Evolutionary conservation across 306 rosid genomes (phyloP), one percentile per base, ranked within the genome.

Genomic region (Cucurbita argyrosperma): DNA sequence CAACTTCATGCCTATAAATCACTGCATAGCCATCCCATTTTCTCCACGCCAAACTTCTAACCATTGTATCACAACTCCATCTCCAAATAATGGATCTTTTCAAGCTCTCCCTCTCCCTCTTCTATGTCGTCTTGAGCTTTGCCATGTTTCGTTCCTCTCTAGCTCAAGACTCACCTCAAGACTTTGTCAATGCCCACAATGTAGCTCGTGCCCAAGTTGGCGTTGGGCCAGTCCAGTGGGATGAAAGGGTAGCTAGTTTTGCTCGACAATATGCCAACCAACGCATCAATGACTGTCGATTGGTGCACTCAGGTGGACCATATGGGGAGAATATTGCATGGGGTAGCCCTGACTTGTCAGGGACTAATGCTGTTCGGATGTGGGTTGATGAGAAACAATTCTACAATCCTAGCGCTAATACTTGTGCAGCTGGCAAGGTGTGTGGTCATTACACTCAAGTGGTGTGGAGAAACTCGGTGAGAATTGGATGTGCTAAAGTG

Each of bases 241-340:
- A 78, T 1, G n/a, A 61, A 37, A 78, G 0, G 0, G 66, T 85
- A 10, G 86, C 84, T 4, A 12, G 63, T 1, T 82, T 13, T 35
- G 82, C 87, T 35, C 71, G 30, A 14, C 72, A 75, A 18, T 82
- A 87, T 6, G 81, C 71, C 0, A 78, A 71, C 64, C 3, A 21
- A 62, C 80, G 65, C 8, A 70, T 21, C 5, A 81, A 61, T 0
- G 76, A 42, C 15, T 87, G 86, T 72, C 35, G 14, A 0, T 3
- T 85, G 64, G 80, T 63, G 26, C 87, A 83, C 52, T 85, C 91
- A 0, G 50, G 55, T 0, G 85, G 86, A 11, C 82, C 79, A 1
- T 88, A 84, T 2, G 88, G 88, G 0, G 85, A 88, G 57, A 88
- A 88, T 49, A 73, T 88, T 19, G 87, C 88, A 0, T 43, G 79